Conservation (phyloP, 2,329 filamentous ascomycete species). For the Tolypocladium album region DNA sequence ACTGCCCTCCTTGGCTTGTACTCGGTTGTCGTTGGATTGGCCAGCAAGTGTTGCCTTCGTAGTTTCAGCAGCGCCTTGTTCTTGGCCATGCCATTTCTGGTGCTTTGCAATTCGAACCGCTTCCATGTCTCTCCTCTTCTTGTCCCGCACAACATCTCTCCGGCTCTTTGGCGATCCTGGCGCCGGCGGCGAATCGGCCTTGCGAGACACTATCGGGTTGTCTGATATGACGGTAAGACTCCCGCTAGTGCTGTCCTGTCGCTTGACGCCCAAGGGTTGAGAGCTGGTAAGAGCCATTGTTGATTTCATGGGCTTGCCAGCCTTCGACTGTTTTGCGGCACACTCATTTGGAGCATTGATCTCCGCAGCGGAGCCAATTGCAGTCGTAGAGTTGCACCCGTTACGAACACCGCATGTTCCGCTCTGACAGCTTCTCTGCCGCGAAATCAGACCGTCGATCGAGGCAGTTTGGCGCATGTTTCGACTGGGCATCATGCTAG, state of each 20-base stretch:
- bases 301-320: not conserved
- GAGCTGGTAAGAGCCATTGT: not conserved
- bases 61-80: not conserved
- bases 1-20: not conserved
- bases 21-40: not conserved
- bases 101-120: constrained; percentile 14
- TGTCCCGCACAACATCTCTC: constrained; percentile 26
- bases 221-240: constrained; percentile 5
- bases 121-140: constrained; percentile 29
- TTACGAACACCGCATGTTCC: not conserved
- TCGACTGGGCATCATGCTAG: constrained; percentile 13
- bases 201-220: constrained; percentile 8
- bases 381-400: not conserved
- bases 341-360: not conserved
- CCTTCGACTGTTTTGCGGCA: not conserved
- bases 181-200: constrained; percentile 7
- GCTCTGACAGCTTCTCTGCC: not conserved
- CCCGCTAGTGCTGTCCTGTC: not conserved
- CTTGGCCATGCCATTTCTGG: constrained; percentile 5
- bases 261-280: no score
- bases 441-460: constrained; percentile 11
- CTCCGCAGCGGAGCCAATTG: not conserved
- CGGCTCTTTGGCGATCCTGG: constrained; percentile 17
- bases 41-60: not conserved
- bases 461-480: constrained; percentile 5